Base-by-base conservation (phyloP, 2,329 filamentous ascomycete genomes). In the Juglanconis oblonga region DNA sequence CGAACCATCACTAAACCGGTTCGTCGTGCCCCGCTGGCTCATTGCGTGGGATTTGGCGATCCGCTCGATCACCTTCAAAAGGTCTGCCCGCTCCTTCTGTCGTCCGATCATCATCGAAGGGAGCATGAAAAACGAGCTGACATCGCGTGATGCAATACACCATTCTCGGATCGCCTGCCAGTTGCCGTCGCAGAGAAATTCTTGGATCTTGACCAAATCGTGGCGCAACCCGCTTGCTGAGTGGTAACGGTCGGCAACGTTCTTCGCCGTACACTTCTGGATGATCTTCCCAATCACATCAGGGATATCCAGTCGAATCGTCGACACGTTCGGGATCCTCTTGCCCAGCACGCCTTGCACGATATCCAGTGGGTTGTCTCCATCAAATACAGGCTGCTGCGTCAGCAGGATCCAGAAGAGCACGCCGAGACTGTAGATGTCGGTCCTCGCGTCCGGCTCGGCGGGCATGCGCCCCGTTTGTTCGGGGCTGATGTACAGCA, bases 401-500 rank as follows among this genome's bases (percentile, higher is more conserved):
- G 91, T 90, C 50, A 96, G 78, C 69, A 96, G 84, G 8, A 85
- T 91, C 89, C 92, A 97, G 72, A 97, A 94, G 1, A 97, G 74
- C 44, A 97, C 87, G 4, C 94, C 94, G 1, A 97, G 78, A 0
- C 91, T 93, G 76, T 97, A 97, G 36, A 97, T 96, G 73, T 98
- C 94, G 14, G 94, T 97, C 45, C 94, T 85, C 48, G 85, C 91
- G 74, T 97, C 94, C 1, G 94, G 94, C 72, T 97, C 93, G 3
- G 91, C 92, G 3, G 92, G 91, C 83, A 97, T 89, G 24, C 94
- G 87, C 13, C 94, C 94, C 2, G 94, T 97, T 77, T 97, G 94
- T 71, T 98, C 94, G 0, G 94, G 93, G 51, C 92, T 94, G 70
- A 97, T 96, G 70, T 92, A 97, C 55, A 93, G 86, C 24, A 98